Evolutionary conservation across 139 green algal species (phyloP), one percentile per base, ranked within the genome.

Genomic region (Astrephomene gubernaculifera): DNA sequence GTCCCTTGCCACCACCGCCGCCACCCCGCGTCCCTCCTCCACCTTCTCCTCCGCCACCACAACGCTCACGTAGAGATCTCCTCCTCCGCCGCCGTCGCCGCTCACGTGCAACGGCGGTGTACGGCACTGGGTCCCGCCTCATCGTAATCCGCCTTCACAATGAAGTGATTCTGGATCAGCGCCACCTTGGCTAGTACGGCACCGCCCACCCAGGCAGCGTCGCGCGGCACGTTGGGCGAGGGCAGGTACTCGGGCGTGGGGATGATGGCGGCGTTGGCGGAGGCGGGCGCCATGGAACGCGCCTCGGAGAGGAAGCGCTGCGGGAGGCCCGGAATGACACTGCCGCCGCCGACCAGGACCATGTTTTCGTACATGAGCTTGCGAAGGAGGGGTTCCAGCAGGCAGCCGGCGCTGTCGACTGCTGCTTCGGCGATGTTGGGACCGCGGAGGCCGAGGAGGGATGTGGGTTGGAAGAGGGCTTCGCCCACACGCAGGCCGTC

Each of bases 101-200:
- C 29, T 81, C n/a, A 89, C 0, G 67, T 54, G 85, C 91, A 96
- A 70, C 97, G 96, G 35, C 79, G 90, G 81, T 98, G 95, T 21
- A 98, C 83, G 0, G 91, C 81, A 0, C 33, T 57, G 7, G 96
- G 96, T 6, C 96, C 96, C 9, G 64, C 63, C 80, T 98, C 96
- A 10, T 98, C 94, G 79, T 98, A 98, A 5, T 98, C 96, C 0
- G 60, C 81, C 73, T 98, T 98, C 29, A 88, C 94, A 33, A 98
- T 87, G 43, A 96, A 90, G 45, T 97, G 95, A 41, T 87, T 92
- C 54, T 98, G 94, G 2, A 92, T 73, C 39, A 95, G 95, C 41
- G 93, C 90, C 69, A 97, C 89, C 69, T 96, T 95, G 2, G 95
- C 94, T 68, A 99, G 86, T 27, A 99, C 93, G 6, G 96, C 94